Evolutionary conservation across 2,329 filamentous ascomycete species (phyloP).

Genomic region (Dactylella cylindrospora): DNA sequence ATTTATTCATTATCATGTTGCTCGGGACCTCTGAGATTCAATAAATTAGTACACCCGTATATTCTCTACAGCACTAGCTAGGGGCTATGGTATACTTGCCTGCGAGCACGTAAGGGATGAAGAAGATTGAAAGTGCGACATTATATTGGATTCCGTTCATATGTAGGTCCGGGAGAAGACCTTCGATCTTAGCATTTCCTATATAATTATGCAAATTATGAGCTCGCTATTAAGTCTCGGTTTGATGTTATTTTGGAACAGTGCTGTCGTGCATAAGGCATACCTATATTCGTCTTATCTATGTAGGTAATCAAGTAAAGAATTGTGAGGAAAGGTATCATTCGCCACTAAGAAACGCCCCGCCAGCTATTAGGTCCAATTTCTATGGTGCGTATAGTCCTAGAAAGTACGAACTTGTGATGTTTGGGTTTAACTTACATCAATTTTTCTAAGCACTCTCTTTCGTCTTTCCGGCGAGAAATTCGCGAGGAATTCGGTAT

Average conservation of each 20-base stretch:
- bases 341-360: slow-evolving; percentile 13
- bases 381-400: slow-evolving; percentile 50
- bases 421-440: not conserved
- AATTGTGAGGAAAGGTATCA: slow-evolving; percentile 27
- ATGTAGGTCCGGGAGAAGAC: slow-evolving; percentile 14
- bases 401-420: slow-evolving; percentile 27
- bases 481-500: slow-evolving; percentile 50
- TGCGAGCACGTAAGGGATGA: slow-evolving; percentile 23
- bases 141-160: slow-evolving; percentile 30
- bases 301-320: slow-evolving; percentile 25
- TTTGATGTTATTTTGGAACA: not conserved
- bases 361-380: not conserved
- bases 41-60: not conserved
- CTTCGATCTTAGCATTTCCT: slow-evolving; percentile 35
- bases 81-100: not conserved
- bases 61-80: slow-evolving; percentile 10
- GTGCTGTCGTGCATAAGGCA: slow-evolving; percentile 1
- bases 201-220: not conserved
- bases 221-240: not conserved
- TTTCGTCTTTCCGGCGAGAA: slow-evolving; percentile 50
- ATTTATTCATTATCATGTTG: slow-evolving; percentile 53
- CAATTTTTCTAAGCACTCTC: slow-evolving; percentile 49
- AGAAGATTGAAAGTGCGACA: slow-evolving; percentile 20
- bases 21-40: slow-evolving; percentile 51
- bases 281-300: slow-evolving; percentile 28